Conservation (phyloP, 345 rosid genomes). For the Eutrema yunnanense region DNA sequence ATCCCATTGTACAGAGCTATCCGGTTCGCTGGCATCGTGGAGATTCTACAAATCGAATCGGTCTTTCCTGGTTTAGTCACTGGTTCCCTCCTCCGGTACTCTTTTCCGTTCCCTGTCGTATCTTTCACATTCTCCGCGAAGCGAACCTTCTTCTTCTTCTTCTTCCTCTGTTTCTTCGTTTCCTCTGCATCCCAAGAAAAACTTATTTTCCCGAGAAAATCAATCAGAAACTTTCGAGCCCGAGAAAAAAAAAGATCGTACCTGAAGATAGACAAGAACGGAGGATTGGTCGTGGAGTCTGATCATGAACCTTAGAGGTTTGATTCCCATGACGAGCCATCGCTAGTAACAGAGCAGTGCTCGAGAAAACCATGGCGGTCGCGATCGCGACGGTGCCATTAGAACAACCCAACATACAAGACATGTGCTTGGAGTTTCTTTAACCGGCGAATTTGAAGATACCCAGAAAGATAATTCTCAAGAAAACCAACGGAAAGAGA, state of each 20-base stretch:
- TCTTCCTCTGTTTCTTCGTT: constrained; percentile 32
- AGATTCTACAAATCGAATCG: constrained; percentile 34
- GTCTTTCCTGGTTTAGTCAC: constrained; percentile 13
- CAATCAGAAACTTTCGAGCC: not conserved
- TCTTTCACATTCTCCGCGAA: constrained; percentile 81
- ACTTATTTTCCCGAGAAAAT: constrained; percentile 22
- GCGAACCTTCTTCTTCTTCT: constrained; percentile 46
- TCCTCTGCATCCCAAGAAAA: constrained; percentile 24
- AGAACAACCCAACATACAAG: constrained; percentile 35
- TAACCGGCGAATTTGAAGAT: not conserved
- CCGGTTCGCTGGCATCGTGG: constrained; percentile 49
- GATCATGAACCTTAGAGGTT: constrained; percentile 17
- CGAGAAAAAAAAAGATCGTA: constrained; percentile 10
- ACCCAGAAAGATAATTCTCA: not conserved
- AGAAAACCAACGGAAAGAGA: not conserved
- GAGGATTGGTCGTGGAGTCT: constrained; percentile 11
- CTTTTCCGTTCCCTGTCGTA: constrained; percentile 28
- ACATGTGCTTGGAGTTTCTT: constrained; percentile 3
- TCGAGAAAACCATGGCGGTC: constrained; percentile 83
- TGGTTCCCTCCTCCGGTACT: constrained; percentile 12
- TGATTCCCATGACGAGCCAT: constrained; percentile 43
- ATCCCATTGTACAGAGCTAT: constrained; percentile 64
- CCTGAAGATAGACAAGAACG: constrained; percentile 67
- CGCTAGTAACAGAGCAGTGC: constrained; percentile 62
- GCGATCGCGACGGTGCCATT: constrained; percentile 54